Conservation (phyloP, 2,329 filamentous ascomycete species). For the Westerdykella ornata region DNA sequence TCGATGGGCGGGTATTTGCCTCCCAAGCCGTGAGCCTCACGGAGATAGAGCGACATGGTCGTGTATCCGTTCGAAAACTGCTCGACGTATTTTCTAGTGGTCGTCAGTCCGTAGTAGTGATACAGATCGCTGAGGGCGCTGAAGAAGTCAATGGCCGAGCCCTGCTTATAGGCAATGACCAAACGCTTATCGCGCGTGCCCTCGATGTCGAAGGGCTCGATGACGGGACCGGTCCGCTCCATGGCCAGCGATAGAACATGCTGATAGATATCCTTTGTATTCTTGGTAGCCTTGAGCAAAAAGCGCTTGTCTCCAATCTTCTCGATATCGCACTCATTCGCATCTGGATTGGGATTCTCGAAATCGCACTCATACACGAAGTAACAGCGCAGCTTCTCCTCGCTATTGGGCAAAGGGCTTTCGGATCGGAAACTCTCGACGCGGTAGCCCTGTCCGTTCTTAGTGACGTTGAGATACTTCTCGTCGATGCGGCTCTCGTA, state of each 20-base stretch:
- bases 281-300: slow-evolving; percentile 88
- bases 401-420: slow-evolving; percentile 66
- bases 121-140: slow-evolving; percentile 92
- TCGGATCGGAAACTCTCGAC: slow-evolving; percentile 96
- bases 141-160: slow-evolving; percentile 88
- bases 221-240: slow-evolving; percentile 80
- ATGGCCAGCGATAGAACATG: slow-evolving; percentile 86
- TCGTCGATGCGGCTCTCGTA: slow-evolving; percentile 91
- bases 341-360: slow-evolving; percentile 62
- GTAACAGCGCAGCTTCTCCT: slow-evolving; percentile 87
- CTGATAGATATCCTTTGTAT: slow-evolving; percentile 94
- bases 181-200: slow-evolving; percentile 85
- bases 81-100: slow-evolving; percentile 91
- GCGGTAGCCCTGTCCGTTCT: slow-evolving; percentile 67
- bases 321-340: slow-evolving; percentile 80
- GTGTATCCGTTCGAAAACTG: slow-evolving; percentile 98
- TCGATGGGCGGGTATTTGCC: slow-evolving; percentile 70
- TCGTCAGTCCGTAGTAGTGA: slow-evolving; percentile 97
- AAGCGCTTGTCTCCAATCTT: slow-evolving; percentile 90
- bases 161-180: slow-evolving; percentile 88
- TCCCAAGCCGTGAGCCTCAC: slow-evolving; percentile 50
- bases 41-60: slow-evolving; percentile 91
- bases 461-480: slow-evolving; percentile 85
- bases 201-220: slow-evolving; percentile 96
- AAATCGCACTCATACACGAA: slow-evolving; percentile 98